Evolutionary conservation across 495 filamentous ascomycete species (phyloP).

Genomic region (Daldinia loculata): DNA sequence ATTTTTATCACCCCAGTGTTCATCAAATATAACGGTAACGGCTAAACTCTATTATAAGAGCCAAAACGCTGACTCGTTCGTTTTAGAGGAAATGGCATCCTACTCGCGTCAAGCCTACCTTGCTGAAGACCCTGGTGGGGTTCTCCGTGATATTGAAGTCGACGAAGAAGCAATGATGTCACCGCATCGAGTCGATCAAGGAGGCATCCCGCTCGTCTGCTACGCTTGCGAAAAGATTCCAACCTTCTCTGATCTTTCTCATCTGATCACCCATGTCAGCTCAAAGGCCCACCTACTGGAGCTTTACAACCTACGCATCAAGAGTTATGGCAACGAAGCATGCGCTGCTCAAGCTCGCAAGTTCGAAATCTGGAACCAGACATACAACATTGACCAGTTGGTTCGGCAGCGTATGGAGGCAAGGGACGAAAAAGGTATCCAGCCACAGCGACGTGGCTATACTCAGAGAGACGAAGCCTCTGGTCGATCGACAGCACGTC

Average conservation of each 20-base stretch:
- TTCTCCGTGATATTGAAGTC: not conserved
- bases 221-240: slow-evolving; percentile 80
- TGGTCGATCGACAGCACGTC: not conserved
- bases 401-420: slow-evolving; percentile 74
- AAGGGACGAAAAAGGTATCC: slow-evolving; percentile 69
- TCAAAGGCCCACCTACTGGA: slow-evolving; percentile 85
- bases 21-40: not conserved
- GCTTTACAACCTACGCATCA: slow-evolving; percentile 75
- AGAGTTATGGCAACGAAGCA: slow-evolving; percentile 62
- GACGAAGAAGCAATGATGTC: slow-evolving; percentile 16
- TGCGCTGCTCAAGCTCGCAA: slow-evolving; percentile 60
- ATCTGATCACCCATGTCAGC: slow-evolving; percentile 84
- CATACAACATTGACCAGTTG: slow-evolving; percentile 68
- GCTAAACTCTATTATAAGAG: not conserved
- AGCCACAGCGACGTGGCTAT: slow-evolving; percentile 35
- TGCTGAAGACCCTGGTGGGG: not conserved
- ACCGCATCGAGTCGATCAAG: slow-evolving; percentile 1
- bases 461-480: slow-evolving; percentile 6
- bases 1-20: not conserved
- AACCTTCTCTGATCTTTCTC: slow-evolving; percentile 85
- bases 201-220: slow-evolving; percentile 71
- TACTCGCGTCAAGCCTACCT: slow-evolving; percentile 3
- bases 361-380: slow-evolving; percentile 76
- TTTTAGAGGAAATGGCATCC: slow-evolving; percentile 3
- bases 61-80: not conserved